These are phyloP conservation scores for Russula foetens DNA, from an alignment of 768 basidiomycete species.

Conservation along the genomic window DNA sequence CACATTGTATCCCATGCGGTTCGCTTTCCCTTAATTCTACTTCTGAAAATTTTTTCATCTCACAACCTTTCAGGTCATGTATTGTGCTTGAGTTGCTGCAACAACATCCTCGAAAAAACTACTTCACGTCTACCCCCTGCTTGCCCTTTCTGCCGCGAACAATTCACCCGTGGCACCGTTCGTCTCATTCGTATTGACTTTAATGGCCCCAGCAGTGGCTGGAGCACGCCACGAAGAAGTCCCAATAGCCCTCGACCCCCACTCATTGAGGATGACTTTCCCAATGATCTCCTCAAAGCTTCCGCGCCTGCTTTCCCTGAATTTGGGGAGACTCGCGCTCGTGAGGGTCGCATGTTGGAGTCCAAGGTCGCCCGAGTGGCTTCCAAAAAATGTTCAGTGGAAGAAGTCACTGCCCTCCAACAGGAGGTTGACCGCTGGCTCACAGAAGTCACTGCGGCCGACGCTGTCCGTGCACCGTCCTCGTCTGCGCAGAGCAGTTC, in stretches of 20 bases:
- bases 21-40: constrained; percentile 27
- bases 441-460: constrained; percentile 46
- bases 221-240: constrained; percentile 54
- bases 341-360: constrained; percentile 59
- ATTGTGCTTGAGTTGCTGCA: constrained; percentile 69
- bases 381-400: constrained; percentile 79
- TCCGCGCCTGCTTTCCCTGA: constrained; percentile 23
- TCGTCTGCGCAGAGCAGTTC: constrained; percentile 16
- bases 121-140: constrained; percentile 56
- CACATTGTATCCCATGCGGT: constrained; percentile 82
- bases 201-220: constrained; percentile 45
- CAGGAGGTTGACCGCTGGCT: constrained; percentile 76
- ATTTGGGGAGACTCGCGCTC: constrained; percentile 30
- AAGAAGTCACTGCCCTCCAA: constrained; percentile 72
- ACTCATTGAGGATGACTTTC: constrained; percentile 39
- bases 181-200: constrained; percentile 80
- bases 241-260: constrained; percentile 32
- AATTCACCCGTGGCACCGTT: constrained; percentile 54
- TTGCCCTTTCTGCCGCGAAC: constrained; percentile 82
- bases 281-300: constrained; percentile 29
- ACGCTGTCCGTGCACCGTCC: constrained; percentile 45
- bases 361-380: constrained; percentile 73
- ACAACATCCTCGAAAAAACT: constrained; percentile 76
- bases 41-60: constrained; percentile 23
- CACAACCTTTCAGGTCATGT: constrained; percentile 55